Percentiles rank a stretch among this genome's conserved stretches.
phyloP scores from a whole-genome alignment of 139 green algal genomes.

The Closterium sp. region DNA sequence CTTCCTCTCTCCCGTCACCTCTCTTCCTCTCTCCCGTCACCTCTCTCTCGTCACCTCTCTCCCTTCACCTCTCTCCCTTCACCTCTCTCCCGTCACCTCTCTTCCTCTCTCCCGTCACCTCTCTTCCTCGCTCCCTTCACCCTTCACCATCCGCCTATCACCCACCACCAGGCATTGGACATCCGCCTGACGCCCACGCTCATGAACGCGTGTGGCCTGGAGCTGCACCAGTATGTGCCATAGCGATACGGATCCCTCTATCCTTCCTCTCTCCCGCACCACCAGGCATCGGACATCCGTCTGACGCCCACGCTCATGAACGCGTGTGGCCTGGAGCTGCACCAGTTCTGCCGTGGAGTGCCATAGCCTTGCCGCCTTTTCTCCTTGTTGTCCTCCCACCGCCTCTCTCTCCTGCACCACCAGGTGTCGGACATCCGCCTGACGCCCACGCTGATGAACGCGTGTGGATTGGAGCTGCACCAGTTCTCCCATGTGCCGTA shows the following conservation, averaged over 20 bases:
- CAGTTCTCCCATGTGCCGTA: background rate
- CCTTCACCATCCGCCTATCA: too few species aligned
- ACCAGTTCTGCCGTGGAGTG: conserved; percentile 11
- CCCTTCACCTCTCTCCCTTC: too few species aligned
- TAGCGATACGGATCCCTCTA: too few species aligned
- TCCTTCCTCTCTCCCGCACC: too few species aligned
- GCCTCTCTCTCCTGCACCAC: background rate
- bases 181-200: conserved; percentile 9
- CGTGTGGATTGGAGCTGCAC: conserved; percentile 8
- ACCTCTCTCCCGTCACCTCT: too few species aligned
- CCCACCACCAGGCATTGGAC: background rate
- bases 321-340: conserved; percentile 24
- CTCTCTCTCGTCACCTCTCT: background rate
- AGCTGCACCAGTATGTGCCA: background rate
- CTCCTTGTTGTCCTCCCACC: too few species aligned
- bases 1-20: too few species aligned
- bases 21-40: too few species aligned
- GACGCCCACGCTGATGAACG: conserved; percentile 12
- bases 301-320: conserved; percentile 33
- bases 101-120: too few species aligned
- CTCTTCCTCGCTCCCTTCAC: too few species aligned
- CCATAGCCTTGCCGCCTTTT: too few species aligned
- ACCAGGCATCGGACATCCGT: conserved; percentile 24
- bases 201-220: conserved; percentile 16
- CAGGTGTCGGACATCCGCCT: conserved; percentile 13